Percentiles rank a stretch among this genome's conserved stretches.
Conservation (phyloP, 2,329 filamentous ascomycete genomes). For the Hortaea sp. region DNA sequence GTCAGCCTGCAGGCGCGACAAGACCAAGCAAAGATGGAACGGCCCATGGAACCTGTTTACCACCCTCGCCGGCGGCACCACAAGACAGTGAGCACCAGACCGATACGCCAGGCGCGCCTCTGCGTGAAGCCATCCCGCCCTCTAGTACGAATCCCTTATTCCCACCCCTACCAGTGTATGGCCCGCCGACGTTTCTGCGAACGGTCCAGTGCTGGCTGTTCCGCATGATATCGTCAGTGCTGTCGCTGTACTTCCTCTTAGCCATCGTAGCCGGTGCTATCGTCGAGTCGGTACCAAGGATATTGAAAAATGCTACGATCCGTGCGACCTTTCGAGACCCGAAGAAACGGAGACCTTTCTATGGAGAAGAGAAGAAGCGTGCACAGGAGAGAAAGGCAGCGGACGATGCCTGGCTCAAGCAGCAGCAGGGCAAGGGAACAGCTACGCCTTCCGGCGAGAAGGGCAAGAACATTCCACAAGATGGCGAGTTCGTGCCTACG, state of each 20-base stretch:
- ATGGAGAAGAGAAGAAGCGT: conserved; percentile 59
- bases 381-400: conserved; percentile 46
- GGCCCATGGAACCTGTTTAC: conserved; percentile 26
- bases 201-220: conserved; percentile 58
- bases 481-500: conserved; percentile 56
- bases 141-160: conserved; percentile 72
- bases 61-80: conserved; percentile 7
- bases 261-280: conserved; percentile 67
- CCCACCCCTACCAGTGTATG: conserved; percentile 73
- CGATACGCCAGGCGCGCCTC: conserved; percentile 30
- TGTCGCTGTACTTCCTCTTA: conserved; percentile 68
- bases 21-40: conserved; percentile 34
- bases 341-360: conserved; percentile 54
- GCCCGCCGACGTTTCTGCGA: conserved; percentile 57
- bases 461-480: conserved; percentile 27
- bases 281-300: conserved; percentile 52
- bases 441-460: conserved; percentile 35
- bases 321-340: conserved; percentile 52
- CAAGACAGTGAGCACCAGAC: conserved; percentile 28
- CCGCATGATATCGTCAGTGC: conserved; percentile 57
- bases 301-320: conserved; percentile 41
- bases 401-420: conserved; percentile 51
- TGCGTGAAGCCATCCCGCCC: conserved; percentile 43
- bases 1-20: conserved; percentile 22
- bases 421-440: conserved; percentile 30